A percentile compares a stretch with the other conserved stretches of the same genome.
phyloP scores from a whole-genome alignment of 2,329 filamentous ascomycete genomes.

The Elsinoe perseae region DNA sequence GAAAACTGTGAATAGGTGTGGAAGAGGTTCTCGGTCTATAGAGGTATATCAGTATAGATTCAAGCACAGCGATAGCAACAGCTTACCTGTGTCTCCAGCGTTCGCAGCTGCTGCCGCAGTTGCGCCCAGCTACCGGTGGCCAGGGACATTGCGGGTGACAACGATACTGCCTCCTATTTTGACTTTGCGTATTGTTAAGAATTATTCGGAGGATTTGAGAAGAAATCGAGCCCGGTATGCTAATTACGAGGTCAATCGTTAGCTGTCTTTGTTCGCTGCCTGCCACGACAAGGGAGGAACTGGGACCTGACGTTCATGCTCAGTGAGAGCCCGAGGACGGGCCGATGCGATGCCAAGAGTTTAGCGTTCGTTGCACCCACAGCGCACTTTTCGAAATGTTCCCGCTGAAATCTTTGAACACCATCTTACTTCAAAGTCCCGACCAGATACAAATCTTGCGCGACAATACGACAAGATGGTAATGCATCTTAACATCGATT shows the following conservation, averaged over 20 bases:
- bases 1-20: conserved; percentile 88
- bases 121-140: conserved; percentile 65
- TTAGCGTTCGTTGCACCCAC: conserved; percentile 10
- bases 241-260: neutral
- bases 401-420: conserved; percentile 16
- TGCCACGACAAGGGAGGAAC: neutral
- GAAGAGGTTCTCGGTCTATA: conserved; percentile 73
- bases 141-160: conserved; percentile 15
- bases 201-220: too few species aligned
- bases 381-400: conserved; percentile 15
- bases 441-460: conserved; percentile 11
- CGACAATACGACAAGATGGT: conserved; percentile 18
- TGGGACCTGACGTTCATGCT: neutral
- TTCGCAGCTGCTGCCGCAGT: conserved; percentile 82
- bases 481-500: conserved; percentile 19
- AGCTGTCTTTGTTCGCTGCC: neutral
- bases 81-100: conserved; percentile 78
- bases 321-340: neutral
- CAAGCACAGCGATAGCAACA: neutral
- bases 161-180: too few species aligned
- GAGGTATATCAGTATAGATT: neutral
- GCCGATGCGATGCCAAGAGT: conserved; percentile 15
- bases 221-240: neutral
- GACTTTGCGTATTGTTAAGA: too few species aligned
- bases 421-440: conserved; percentile 9